Percentiles rank a stretch among this genome's conserved stretches.
Evolutionary conservation across 495 filamentous ascomycete species (phyloP).

Genomic region (Pseudotulostoma volvatum): DNA sequence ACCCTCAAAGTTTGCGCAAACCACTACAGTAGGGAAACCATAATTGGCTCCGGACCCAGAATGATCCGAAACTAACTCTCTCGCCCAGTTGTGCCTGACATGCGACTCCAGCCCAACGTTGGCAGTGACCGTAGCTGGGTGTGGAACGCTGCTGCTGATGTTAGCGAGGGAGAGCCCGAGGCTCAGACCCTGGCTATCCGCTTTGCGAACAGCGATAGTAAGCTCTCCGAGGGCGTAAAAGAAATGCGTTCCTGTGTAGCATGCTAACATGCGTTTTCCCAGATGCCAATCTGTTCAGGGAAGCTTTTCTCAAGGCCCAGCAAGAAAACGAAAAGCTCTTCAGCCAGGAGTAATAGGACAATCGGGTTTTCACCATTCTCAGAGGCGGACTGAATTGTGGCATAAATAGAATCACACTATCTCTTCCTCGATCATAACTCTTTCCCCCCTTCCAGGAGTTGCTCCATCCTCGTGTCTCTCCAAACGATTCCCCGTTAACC

Average conservation of each 20-base stretch:
- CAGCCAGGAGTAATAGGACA: constrained; percentile 25
- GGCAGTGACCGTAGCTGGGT: constrained; percentile 98
- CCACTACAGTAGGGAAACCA: constrained; percentile 98
- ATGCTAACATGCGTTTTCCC: too few species aligned
- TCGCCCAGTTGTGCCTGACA: constrained; percentile 79
- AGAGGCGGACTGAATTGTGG: too few species aligned
- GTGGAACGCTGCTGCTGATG: constrained; percentile 96
- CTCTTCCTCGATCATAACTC: neutral
- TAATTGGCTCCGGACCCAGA: too few species aligned
- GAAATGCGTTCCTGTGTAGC: neutral
- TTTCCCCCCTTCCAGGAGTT: neutral
- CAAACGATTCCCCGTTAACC: too few species aligned
- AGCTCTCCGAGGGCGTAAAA: constrained; percentile 20
- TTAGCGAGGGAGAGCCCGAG: constrained; percentile 95
- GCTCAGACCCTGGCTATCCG: constrained; percentile 91
- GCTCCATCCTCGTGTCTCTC: constrained; percentile 2
- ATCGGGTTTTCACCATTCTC: too few species aligned
- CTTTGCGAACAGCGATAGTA: constrained; percentile 95
- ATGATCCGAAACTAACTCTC: neutral
- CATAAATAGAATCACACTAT: too few species aligned
- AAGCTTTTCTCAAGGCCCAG: constrained; percentile 94
- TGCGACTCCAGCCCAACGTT: constrained; percentile 96
- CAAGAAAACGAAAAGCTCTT: constrained; percentile 89
- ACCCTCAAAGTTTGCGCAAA: constrained; percentile 99
- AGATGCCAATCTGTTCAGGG: constrained; percentile 97